A percentile compares a stretch with the other conserved stretches of the same genome.
These are phyloP conservation scores for Fusarium paranaense DNA, from an alignment of 2,329 filamentous ascomycete genomes.

Conservation along the genomic window DNA sequence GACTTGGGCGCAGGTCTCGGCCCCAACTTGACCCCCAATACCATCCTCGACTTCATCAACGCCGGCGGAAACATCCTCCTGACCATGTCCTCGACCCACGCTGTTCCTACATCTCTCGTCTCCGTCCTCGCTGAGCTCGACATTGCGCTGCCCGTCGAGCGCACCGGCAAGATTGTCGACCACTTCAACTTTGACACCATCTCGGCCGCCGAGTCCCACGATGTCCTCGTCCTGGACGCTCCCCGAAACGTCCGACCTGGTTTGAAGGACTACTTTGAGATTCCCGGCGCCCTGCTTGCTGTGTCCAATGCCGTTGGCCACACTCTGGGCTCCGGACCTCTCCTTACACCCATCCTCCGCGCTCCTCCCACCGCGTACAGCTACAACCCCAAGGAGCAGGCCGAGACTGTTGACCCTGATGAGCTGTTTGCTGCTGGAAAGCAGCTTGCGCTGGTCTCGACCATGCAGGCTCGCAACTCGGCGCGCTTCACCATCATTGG, in stretches of 20 bases:
- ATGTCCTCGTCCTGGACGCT: constrained; percentile 83
- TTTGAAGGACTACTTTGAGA: constrained; percentile 80
- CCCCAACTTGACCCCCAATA: constrained; percentile 85
- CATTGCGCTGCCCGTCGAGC: constrained; percentile 86
- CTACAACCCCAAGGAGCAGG: constrained; percentile 92
- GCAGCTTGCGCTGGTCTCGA: constrained; percentile 87
- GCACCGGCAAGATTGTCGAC: constrained; percentile 87
- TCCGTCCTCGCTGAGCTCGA: constrained; percentile 89
- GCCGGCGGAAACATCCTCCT: constrained; percentile 91
- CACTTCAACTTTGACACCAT: constrained; percentile 92
- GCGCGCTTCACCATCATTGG: constrained; percentile 89
- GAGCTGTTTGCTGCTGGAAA: constrained; percentile 87
- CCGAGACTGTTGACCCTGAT: constrained; percentile 71
- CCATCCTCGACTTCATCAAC: constrained; percentile 92
- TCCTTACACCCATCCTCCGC: constrained; percentile 84
- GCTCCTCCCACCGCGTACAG: constrained; percentile 89
- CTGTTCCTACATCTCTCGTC: constrained; percentile 78
- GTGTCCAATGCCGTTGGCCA: constrained; percentile 86
- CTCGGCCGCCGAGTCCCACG: constrained; percentile 84
- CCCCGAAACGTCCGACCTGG: constrained; percentile 74
- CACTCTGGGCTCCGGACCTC: constrained; percentile 79
- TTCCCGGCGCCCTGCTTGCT: constrained; percentile 72
- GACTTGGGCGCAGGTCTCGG: constrained; percentile 74
- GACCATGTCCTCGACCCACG: constrained; percentile 78
- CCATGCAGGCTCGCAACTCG: constrained; percentile 92